Evolutionary conservation across 306 rosid genomes (phyloP).

Genomic region (Vachellia collinsii): DNA sequence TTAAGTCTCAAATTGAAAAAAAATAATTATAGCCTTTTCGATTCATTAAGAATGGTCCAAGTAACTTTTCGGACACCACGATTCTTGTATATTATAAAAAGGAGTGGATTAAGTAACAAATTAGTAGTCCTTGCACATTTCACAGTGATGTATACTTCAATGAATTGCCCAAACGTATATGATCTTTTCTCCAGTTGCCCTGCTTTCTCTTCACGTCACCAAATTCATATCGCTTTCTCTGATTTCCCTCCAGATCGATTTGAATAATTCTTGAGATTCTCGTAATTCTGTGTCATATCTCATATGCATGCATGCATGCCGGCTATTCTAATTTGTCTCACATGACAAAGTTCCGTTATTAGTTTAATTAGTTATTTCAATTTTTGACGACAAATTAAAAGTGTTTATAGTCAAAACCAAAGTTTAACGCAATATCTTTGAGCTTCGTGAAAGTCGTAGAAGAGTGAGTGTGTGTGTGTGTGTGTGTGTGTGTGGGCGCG

Average conservation of each 20-base stretch:
- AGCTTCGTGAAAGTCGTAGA: background rate
- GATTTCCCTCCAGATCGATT: no score
- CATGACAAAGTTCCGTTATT: background rate
- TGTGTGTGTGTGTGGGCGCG: no score
- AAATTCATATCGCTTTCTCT: background rate
- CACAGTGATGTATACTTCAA: no score
- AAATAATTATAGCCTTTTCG: no score
- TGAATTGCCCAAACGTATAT: background rate
- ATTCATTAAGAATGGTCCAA: no score
- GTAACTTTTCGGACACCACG: no score
- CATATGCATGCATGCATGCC: background rate
- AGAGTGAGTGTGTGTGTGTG: background rate
- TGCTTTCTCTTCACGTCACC: background rate
- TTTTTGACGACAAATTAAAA: background rate
- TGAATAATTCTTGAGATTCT: background rate
- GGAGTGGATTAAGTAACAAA: no score
- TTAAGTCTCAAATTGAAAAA: no score
- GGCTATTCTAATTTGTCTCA: background rate
- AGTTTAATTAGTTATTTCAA: background rate
- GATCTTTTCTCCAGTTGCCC: background rate
- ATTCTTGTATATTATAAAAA: no score
- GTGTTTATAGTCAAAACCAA: background rate
- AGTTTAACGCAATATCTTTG: background rate
- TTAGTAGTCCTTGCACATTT: no score
- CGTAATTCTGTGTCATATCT: background rate